Conservation (phyloP, 2,329 filamentous ascomycete genomes). For the Delphinella strobiligena region DNA sequence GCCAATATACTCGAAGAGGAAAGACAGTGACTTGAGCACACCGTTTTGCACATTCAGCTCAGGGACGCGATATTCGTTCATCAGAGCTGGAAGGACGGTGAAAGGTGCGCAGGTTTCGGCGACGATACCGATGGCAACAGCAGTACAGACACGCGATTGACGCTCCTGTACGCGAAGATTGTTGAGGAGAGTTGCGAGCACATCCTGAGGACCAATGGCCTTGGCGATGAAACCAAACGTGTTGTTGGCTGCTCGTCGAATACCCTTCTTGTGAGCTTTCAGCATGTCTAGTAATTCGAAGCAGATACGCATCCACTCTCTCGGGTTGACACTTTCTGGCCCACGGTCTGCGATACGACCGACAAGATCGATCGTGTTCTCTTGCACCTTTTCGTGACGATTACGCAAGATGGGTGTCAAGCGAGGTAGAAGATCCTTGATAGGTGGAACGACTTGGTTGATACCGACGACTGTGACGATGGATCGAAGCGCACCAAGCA, state of each 20-base stretch:
- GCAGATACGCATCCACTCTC: conserved; percentile 99
- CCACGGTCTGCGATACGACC: conserved; percentile 96
- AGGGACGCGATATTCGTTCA: conserved; percentile 98
- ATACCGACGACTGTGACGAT: conserved; percentile 98
- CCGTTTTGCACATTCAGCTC: conserved; percentile 98
- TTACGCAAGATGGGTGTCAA: conserved; percentile 97
- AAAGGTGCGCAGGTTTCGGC: conserved; percentile 97
- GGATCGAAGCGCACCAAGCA: conserved; percentile 83
- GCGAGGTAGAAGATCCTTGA: conserved; percentile 87
- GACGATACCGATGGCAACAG: conserved; percentile 95
- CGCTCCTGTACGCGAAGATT: conserved; percentile 95
- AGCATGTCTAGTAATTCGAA: conserved; percentile 98
- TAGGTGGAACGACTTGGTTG: conserved; percentile 94
- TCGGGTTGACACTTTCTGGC: conserved; percentile 88
- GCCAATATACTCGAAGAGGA: conserved; percentile 98
- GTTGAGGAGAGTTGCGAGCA: conserved; percentile 87
- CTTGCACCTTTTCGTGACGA: conserved; percentile 96
- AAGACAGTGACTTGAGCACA: conserved; percentile 90
- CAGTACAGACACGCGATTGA: conserved; percentile 95
- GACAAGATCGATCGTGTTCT: conserved; percentile 96
- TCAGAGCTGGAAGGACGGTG: conserved; percentile 92
- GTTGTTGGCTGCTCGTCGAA: conserved; percentile 95
- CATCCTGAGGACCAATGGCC: conserved; percentile 95
- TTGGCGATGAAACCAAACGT: conserved; percentile 99
- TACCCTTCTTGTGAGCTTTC: conserved; percentile 99